Conservation (phyloP, 257 asterid genomes). For the Mitragyna speciosa region DNA sequence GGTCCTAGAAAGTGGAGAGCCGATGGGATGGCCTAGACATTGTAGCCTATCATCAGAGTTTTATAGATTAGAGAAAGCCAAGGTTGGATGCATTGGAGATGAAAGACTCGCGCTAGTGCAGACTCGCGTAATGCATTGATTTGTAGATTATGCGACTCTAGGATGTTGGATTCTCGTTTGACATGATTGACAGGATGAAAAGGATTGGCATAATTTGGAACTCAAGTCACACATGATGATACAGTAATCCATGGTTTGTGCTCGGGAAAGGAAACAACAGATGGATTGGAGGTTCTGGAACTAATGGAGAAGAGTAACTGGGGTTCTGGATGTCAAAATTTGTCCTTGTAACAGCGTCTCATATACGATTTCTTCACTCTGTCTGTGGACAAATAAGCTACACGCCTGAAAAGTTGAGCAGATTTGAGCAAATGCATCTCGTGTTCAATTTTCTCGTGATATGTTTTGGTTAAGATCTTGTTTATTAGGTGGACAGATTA, state of each 20-base stretch:
- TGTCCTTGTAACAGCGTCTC: constrained; percentile 74
- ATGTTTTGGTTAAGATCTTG: background rate
- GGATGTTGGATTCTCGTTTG: too few relatives aligned
- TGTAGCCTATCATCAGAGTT: constrained; percentile 76
- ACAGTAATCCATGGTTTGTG: constrained; percentile 64
- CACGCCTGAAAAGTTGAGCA: background rate
- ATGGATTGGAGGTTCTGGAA: constrained; percentile 68
- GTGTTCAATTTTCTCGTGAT: background rate
- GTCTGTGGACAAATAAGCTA: constrained; percentile 35
- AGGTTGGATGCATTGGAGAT: constrained; percentile 66
- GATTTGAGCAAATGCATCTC: too few relatives aligned
- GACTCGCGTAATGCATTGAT: constrained; percentile 72
- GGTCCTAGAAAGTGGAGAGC: constrained; percentile 67
- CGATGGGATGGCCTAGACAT: constrained; percentile 61
- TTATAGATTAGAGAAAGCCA: constrained; percentile 59
- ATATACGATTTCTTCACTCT: constrained; percentile 64
- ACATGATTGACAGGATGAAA: constrained; percentile 78
- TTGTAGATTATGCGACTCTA: constrained; percentile 56
- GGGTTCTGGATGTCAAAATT: constrained; percentile 31
- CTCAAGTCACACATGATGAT: constrained; percentile 55
- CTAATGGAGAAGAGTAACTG: constrained; percentile 46
- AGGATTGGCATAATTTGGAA: constrained; percentile 59
- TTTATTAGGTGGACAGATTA: constrained; percentile 10
- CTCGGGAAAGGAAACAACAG: constrained; percentile 48
- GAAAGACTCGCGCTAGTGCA: constrained; percentile 77